Conservation (phyloP, 345 rosid species). For the Camelina hispida region DNA sequence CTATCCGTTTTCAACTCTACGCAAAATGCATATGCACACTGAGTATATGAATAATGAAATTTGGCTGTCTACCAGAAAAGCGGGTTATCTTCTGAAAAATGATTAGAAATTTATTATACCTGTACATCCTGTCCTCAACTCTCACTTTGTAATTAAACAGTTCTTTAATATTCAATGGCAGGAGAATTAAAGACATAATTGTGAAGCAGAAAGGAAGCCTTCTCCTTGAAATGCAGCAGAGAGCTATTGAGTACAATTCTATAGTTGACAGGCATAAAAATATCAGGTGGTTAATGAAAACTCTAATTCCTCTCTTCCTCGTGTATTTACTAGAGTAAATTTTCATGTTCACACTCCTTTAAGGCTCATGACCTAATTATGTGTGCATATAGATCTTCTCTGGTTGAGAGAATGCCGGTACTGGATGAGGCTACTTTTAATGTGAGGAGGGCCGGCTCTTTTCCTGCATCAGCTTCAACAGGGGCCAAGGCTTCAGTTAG, state of each 20-base stretch:
- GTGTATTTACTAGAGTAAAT: slow-evolving; percentile 21
- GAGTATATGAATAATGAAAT: slow-evolving; percentile 11
- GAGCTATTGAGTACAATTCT: slow-evolving; percentile 90
- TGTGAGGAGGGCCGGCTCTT: slow-evolving; percentile 83
- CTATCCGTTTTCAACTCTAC: slow-evolving; percentile 9
- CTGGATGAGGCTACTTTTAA: slow-evolving; percentile 93
- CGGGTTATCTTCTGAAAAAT: not conserved
- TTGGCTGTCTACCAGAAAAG: slow-evolving; percentile 29
- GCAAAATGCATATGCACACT: slow-evolving; percentile 19
- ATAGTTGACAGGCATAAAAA: slow-evolving; percentile 85
- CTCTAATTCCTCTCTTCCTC: slow-evolving; percentile 7
- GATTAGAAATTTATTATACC: slow-evolving; percentile 9
- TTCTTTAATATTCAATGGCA: slow-evolving; percentile 44
- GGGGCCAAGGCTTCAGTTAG: slow-evolving; percentile 62
- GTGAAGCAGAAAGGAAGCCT: slow-evolving; percentile 81
- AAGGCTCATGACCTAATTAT: slow-evolving; percentile 37
- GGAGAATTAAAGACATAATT: slow-evolving; percentile 79
- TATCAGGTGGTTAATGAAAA: slow-evolving; percentile 60
- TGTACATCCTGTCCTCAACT: slow-evolving; percentile 19
- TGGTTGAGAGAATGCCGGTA: slow-evolving; percentile 99
- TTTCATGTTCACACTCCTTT: slow-evolving; percentile 17
- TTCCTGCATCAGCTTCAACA: slow-evolving; percentile 73
- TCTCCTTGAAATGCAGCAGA: slow-evolving; percentile 99
- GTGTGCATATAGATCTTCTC: slow-evolving; percentile 67
- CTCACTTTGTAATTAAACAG: slow-evolving; percentile 14